Evolutionary conservation across 2,329 filamentous ascomycete species (phyloP), one percentile per base, ranked within the genome.

Genomic region (Ophiostoma populinum): DNA sequence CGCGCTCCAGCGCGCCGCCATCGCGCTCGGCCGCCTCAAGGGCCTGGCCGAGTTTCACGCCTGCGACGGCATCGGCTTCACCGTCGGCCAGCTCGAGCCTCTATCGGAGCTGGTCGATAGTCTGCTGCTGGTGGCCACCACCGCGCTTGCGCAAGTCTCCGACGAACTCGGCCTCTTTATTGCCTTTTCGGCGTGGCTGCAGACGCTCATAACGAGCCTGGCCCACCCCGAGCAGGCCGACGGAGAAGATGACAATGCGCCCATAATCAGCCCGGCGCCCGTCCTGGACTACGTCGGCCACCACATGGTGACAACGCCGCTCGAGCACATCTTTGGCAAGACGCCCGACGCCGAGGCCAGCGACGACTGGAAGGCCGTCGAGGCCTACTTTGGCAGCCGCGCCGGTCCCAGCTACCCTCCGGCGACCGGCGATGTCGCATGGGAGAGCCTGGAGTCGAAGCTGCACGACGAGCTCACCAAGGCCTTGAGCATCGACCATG

Each of bases 121-220:
- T 42, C 61, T 94, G n/a, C 74, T 71, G 30, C 59, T 93, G 4
- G 63, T 86, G 1, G 73, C 73, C 1, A 75, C 92, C 49, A 79
- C 75, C 36, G 66, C 87, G 2, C 59, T 92, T 11, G 61, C 75
- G 5, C 63, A 75, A 36, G 68, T 77, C 19, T 75, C 80, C 49
- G 72, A 80, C 37, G 87, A 95, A 53, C 67, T 87, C 12, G 67
- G 75, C 18, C 68, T 85, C 33, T 95, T 92, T 47, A 53, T 60
- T 2, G 66, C 71, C 5, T 95, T 94, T 50, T 86, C 81, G 1
- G 63, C 66, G 35, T 95, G 87, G 87, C 60, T 95, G 34, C 73
- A 76, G 22, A 70, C 83, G 47, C 75, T 86, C 47, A 87, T 93
- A 39, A 81, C 92, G 43, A 69, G 77, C 11, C 68, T 87, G 30